Evolutionary conservation across 176 grass and related monocot species (phyloP).

Genomic region (Pharus latifolius): DNA sequence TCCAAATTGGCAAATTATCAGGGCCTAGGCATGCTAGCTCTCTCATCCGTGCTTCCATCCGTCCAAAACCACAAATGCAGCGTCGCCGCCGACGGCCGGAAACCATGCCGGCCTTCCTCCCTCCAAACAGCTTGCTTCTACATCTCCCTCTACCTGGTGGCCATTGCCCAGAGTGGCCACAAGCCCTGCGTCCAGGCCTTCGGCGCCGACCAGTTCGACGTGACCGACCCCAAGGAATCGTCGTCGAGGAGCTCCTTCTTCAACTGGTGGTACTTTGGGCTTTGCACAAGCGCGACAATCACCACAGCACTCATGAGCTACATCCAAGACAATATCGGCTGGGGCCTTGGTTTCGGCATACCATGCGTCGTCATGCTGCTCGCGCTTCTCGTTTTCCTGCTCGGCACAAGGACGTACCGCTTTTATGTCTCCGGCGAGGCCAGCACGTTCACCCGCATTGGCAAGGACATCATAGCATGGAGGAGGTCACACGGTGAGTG

Average conservation of each 20-base stretch:
- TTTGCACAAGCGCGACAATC: slow-evolving; percentile 12
- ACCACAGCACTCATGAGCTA: slow-evolving; percentile 31
- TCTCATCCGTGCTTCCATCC: slow-evolving; percentile 19
- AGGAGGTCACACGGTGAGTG: background rate
- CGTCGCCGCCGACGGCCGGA: background rate
- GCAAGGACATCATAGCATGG: background rate
- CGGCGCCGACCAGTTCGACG: slow-evolving; percentile 59
- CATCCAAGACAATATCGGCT: slow-evolving; percentile 49
- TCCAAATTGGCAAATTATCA: background rate
- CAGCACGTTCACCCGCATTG: background rate
- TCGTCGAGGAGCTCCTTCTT: slow-evolving; percentile 43
- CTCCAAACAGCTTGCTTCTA: slow-evolving; percentile 35
- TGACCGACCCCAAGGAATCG: slow-evolving; percentile 20
- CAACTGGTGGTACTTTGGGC: slow-evolving; percentile 56
- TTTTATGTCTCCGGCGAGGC: background rate
- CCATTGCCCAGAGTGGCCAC: slow-evolving; percentile 45
- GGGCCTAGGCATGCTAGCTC: slow-evolving; percentile 31
- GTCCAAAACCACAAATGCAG: background rate
- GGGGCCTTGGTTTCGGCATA: slow-evolving; percentile 46
- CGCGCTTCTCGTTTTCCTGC: slow-evolving; percentile 32
- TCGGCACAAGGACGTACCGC: slow-evolving; percentile 41
- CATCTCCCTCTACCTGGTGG: slow-evolving; percentile 48
- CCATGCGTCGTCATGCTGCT: slow-evolving; percentile 31
- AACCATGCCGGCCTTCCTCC: background rate
- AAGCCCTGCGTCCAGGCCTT: slow-evolving; percentile 60